Percentiles rank a stretch among this genome's conserved stretches.
Conservation (phyloP, 2,329 filamentous ascomycete species). For the Trichoderma semiorbis region DNA sequence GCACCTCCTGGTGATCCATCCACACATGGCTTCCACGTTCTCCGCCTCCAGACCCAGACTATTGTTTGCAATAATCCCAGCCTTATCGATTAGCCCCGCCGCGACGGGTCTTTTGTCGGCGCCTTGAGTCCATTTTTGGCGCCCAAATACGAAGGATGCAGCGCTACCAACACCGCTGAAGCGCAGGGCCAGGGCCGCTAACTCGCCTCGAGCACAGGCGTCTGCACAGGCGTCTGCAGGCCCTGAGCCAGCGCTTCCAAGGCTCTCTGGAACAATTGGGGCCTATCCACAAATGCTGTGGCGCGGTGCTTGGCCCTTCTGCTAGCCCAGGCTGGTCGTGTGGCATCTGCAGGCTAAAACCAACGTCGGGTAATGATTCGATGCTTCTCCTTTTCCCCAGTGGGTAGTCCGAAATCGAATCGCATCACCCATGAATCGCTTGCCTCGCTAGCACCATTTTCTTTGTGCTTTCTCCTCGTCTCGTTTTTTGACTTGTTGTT, state of each 20-base stretch:
- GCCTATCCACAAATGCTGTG: constrained; percentile 8
- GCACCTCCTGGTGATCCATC: not conserved
- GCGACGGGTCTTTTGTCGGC: not conserved
- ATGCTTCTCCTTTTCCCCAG: constrained; percentile 13
- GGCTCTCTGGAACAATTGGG: not conserved
- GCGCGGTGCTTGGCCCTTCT: constrained; percentile 4
- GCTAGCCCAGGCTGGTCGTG: not conserved
- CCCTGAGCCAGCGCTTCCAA: not conserved
- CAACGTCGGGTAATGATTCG: constrained; percentile 16
- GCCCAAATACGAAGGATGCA: not conserved
- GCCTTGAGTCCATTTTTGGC: not conserved
- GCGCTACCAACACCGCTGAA: not conserved
- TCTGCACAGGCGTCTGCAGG: constrained; percentile 1
- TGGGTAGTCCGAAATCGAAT: constrained; percentile 11
- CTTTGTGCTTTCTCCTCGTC: not conserved
- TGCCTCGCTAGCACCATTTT: constrained; percentile 14
- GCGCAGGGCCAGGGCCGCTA: constrained; percentile 2
- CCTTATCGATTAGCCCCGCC: constrained; percentile 15
- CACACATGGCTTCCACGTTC: constrained; percentile 8
- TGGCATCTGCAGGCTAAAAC: constrained; percentile 10
- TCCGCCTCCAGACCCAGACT: not conserved
- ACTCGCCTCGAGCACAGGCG: constrained; percentile 1
- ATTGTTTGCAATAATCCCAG: not conserved
- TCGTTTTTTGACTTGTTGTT: not conserved
- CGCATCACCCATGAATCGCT: constrained; percentile 17